Percentiles rank a stretch among this genome's conserved stretches.
phyloP scores from a whole-genome alignment of 805 yeast species.

The Wickerhamiella slavikovae region DNA sequence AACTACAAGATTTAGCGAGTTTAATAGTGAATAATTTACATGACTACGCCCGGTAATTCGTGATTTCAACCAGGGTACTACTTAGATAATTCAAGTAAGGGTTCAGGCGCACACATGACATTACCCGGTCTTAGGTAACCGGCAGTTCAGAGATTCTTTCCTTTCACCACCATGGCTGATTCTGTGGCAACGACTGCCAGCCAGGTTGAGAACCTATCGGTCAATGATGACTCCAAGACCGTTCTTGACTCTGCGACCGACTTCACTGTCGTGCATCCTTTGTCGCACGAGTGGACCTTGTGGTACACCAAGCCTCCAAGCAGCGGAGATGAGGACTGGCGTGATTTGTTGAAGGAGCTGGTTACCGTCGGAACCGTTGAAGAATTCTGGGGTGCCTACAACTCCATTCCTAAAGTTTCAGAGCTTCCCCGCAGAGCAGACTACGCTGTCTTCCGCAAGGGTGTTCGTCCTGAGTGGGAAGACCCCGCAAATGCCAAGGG shows the following conservation, averaged over 20 bases:
- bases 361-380: slow-evolving; percentile 87
- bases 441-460: slow-evolving; percentile 86
- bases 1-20: too few relatives aligned
- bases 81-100: too few relatives aligned
- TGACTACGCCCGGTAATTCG: too few relatives aligned
- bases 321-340: slow-evolving; percentile 63
- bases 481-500: slow-evolving; percentile 72
- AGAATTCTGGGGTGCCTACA: slow-evolving; percentile 96
- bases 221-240: slow-evolving; percentile 20
- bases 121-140: too few relatives aligned
- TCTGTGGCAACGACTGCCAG: slow-evolving; percentile 11
- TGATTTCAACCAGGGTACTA: too few relatives aligned
- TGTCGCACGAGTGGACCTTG: slow-evolving; percentile 79
- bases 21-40: too few relatives aligned
- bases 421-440: slow-evolving; percentile 85
- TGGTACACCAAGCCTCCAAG: slow-evolving; percentile 94
- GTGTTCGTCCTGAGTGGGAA: slow-evolving; percentile 97
- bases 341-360: slow-evolving; percentile 72
- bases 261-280: slow-evolving; percentile 69
- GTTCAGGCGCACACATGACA: too few relatives aligned
- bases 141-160: too few relatives aligned
- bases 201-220: slow-evolving; percentile 5
- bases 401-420: slow-evolving; percentile 77
- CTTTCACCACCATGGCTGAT: slow-evolving; percentile 1
- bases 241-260: slow-evolving; percentile 31